Evolutionary conservation across 805 yeast genomes (phyloP).

Genomic region (Candida gorgasii): DNA sequence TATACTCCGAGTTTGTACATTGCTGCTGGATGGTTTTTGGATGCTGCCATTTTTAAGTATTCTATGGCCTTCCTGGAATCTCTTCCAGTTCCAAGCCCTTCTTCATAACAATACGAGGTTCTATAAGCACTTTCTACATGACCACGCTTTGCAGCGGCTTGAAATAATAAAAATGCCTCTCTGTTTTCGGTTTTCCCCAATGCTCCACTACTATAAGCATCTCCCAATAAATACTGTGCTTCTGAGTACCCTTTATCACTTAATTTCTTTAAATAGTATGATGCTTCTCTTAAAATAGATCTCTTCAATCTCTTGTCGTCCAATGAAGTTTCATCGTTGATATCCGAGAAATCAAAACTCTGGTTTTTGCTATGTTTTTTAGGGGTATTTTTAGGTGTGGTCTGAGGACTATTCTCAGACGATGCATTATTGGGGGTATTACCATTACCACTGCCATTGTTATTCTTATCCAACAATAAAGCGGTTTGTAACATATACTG

Average conservation of each 20-base stretch:
- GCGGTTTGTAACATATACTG: slow-evolving; percentile 89
- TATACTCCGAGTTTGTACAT: slow-evolving; percentile 91
- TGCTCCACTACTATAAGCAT: slow-evolving; percentile 82
- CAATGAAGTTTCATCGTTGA: slow-evolving; percentile 15
- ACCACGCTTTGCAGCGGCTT: slow-evolving; percentile 89
- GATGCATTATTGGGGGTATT: slow-evolving; percentile 8
- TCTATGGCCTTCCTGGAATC: slow-evolving; percentile 87
- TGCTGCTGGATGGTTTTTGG: slow-evolving; percentile 94
- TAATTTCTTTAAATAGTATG: slow-evolving; percentile 63
- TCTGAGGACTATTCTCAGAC: slow-evolving; percentile 21
- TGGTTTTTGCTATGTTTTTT: slow-evolving; percentile 22
- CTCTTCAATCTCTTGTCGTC: slow-evolving; percentile 41
- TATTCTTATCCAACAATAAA: slow-evolving; percentile 49
- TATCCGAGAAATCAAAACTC: slow-evolving; percentile 19
- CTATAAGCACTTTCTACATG: slow-evolving; percentile 91
- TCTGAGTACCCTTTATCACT: slow-evolving; percentile 81
- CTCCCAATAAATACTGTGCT: slow-evolving; percentile 92
- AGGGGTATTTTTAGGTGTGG: slow-evolving; percentile 15
- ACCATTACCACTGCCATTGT: slow-evolving; percentile 1
- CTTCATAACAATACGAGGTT: slow-evolving; percentile 88
- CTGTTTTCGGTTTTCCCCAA: slow-evolving; percentile 76
- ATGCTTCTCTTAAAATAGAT: slow-evolving; percentile 76
- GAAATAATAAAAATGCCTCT: slow-evolving; percentile 76
- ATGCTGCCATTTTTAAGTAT: slow-evolving; percentile 81
- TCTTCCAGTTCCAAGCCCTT: slow-evolving; percentile 88